These are phyloP conservation scores for Torulaspora pretoriensis DNA, from an alignment of 1,139 yeast genomes.

Conservation along the genomic window DNA sequence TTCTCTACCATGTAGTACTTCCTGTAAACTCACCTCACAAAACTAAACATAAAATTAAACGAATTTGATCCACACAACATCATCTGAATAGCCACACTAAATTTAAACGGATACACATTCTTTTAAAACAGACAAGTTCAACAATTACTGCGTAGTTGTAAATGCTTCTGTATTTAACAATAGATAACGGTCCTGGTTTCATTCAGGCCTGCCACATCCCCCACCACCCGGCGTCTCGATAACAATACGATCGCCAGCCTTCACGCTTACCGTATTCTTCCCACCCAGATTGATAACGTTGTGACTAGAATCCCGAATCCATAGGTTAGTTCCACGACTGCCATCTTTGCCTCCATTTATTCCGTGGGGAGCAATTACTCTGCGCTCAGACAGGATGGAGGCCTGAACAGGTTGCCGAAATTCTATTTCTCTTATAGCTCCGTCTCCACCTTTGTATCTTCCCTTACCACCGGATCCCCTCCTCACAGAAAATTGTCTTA, in stretches of 20 bases:
- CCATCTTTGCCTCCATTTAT: conserved; percentile 59
- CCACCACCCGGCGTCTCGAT: conserved; percentile 57
- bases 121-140: too few species aligned
- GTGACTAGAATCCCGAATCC: conserved; percentile 42
- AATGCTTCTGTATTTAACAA: not conserved
- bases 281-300: conserved; percentile 50
- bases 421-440: conserved; percentile 59
- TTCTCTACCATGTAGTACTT: too few species aligned
- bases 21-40: too few species aligned
- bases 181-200: not conserved
- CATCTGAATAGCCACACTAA: too few species aligned
- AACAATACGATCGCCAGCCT: conserved; percentile 53
- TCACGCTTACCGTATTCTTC: conserved; percentile 48
- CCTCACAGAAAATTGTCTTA: conserved; percentile 53
- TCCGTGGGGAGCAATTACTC: conserved; percentile 59
- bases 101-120: too few species aligned
- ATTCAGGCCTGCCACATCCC: conserved; percentile 42
- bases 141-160: too few species aligned
- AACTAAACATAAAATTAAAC: too few species aligned
- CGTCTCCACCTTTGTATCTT: conserved; percentile 54
- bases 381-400: conserved; percentile 58
- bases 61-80: too few species aligned
- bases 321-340: conserved; percentile 53
- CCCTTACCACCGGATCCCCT: conserved; percentile 58
- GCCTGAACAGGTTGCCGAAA: conserved; percentile 53